These are phyloP conservation scores for Centrapalus pauciflorus DNA, from an alignment of 129 eudicot species.

Conservation along the genomic window DNA sequence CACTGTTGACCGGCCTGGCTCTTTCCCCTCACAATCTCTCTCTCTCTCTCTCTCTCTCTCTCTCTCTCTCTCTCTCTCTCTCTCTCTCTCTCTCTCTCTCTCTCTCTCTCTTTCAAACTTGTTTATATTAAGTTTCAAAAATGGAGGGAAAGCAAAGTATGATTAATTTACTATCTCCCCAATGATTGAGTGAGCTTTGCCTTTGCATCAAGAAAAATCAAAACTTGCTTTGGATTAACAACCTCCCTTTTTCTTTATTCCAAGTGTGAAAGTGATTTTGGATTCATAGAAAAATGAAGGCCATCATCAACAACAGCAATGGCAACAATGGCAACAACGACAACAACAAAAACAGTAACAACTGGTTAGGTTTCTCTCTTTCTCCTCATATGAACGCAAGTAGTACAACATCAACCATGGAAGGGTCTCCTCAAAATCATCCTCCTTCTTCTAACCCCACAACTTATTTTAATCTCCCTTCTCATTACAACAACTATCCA, in stretches of 20 bases:
- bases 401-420: conserved; percentile 32
- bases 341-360: conserved; percentile 28
- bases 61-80: neutral
- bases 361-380: conserved; percentile 87
- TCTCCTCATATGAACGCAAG: conserved; percentile 61
- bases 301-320: conserved; percentile 42
- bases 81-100: neutral
- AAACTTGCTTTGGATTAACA: conserved; percentile 21
- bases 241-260: conserved; percentile 33
- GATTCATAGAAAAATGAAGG: conserved; percentile 47
- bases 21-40: no score
- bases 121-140: conserved; percentile 36
- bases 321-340: conserved; percentile 21
- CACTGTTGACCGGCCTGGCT: conserved; percentile 4
- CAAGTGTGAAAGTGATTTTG: conserved; percentile 30
- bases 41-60: neutral
- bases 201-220: conserved; percentile 19
- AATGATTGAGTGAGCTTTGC: conserved; percentile 51
- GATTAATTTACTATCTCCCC: conserved; percentile 39
- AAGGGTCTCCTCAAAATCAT: conserved; percentile 19
- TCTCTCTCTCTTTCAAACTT: neutral
- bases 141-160: conserved; percentile 36
- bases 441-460: conserved; percentile 32
- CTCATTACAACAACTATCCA: conserved; percentile 57
- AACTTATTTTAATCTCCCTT: conserved; percentile 33